These are phyloP conservation scores for Lecanoromycetidae sp. DNA, from an alignment of 2,329 filamentous ascomycete genomes.

Conservation along the genomic window DNA sequence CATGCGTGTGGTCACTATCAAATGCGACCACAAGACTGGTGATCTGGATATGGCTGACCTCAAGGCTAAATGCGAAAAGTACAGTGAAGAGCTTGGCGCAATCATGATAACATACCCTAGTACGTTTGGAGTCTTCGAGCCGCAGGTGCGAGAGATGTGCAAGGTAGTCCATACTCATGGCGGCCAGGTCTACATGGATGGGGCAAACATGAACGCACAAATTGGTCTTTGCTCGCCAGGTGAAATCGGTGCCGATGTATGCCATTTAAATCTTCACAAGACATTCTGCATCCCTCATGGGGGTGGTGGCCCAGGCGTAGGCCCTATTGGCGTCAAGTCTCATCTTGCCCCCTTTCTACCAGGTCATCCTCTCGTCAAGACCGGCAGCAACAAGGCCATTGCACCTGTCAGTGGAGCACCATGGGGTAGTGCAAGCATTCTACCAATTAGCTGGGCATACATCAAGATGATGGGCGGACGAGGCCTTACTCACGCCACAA, in stretches of 20 bases:
- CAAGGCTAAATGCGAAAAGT: slow-evolving; percentile 75
- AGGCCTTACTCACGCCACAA: slow-evolving; percentile 78
- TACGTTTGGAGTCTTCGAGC: slow-evolving; percentile 92
- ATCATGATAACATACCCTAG: slow-evolving; percentile 97
- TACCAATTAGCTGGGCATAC: slow-evolving; percentile 91
- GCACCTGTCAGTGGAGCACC: slow-evolving; percentile 68
- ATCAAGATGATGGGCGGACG: slow-evolving; percentile 82
- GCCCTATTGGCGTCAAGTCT: slow-evolving; percentile 80
- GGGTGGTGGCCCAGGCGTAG: slow-evolving; percentile 84
- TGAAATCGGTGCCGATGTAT: slow-evolving; percentile 91
- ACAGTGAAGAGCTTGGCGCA: slow-evolving; percentile 72
- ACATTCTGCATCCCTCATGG: slow-evolving; percentile 98
- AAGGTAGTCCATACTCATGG: slow-evolving; percentile 75
- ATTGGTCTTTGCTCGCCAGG: slow-evolving; percentile 91
- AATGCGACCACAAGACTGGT: slow-evolving; percentile 75
- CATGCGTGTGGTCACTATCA: slow-evolving; percentile 85
- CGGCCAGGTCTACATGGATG: slow-evolving; percentile 96
- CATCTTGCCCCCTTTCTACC: slow-evolving; percentile 70
- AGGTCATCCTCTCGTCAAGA: slow-evolving; percentile 50
- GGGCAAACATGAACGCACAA: slow-evolving; percentile 96
- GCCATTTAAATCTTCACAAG: slow-evolving; percentile 95
- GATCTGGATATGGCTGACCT: slow-evolving; percentile 83
- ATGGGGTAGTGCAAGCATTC: slow-evolving; percentile 79
- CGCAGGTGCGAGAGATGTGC: slow-evolving; percentile 72
- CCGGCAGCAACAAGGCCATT: slow-evolving; percentile 46